Conservation (phyloP, 805 yeast species). For the Sugiyamaella qingdaonensis region DNA sequence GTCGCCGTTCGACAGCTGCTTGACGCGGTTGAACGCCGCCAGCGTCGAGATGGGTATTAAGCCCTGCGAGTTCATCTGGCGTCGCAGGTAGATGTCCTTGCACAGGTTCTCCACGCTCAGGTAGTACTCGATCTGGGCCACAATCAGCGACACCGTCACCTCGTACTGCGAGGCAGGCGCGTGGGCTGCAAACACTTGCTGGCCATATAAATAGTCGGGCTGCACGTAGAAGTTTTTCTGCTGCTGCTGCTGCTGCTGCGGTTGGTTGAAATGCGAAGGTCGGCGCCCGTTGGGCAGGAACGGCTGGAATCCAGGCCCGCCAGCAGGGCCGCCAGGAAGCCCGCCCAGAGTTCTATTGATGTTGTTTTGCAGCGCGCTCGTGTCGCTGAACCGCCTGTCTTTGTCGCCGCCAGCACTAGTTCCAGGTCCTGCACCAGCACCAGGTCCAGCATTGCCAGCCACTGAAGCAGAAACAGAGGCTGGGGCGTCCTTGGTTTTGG, state of each 20-base stretch:
- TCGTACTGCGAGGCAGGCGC: constrained; percentile 21
- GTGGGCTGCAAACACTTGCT: constrained; percentile 14
- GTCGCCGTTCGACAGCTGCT: constrained; percentile 58
- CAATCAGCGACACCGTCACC: constrained; percentile 29
- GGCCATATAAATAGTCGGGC: constrained; percentile 12
- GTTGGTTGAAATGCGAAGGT: constrained; percentile 17
- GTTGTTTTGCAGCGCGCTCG: constrained; percentile 3
- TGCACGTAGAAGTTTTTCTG: constrained; percentile 14
- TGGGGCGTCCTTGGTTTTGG: constrained; percentile 1
- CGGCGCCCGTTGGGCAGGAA: constrained; percentile 14
- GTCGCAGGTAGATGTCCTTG: constrained; percentile 78
- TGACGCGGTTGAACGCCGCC: constrained; percentile 71
- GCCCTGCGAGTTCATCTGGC: constrained; percentile 75
- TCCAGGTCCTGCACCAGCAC: neutral
- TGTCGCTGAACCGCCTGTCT: constrained; percentile 4
- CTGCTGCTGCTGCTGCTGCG: neutral
- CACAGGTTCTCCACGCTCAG: constrained; percentile 82
- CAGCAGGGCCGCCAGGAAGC: constrained; percentile 3
- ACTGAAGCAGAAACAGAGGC: neutral
- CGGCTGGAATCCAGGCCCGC: constrained; percentile 3
- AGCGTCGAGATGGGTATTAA: constrained; percentile 61
- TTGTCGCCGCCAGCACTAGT: neutral
- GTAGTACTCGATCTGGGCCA: constrained; percentile 80
- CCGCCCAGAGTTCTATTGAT: constrained; percentile 10
- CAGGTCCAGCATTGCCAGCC: constrained; percentile 1